These are phyloP conservation scores for Pichia sp. DNA, from an alignment of 1,139 yeast species.

Conservation along the genomic window DNA sequence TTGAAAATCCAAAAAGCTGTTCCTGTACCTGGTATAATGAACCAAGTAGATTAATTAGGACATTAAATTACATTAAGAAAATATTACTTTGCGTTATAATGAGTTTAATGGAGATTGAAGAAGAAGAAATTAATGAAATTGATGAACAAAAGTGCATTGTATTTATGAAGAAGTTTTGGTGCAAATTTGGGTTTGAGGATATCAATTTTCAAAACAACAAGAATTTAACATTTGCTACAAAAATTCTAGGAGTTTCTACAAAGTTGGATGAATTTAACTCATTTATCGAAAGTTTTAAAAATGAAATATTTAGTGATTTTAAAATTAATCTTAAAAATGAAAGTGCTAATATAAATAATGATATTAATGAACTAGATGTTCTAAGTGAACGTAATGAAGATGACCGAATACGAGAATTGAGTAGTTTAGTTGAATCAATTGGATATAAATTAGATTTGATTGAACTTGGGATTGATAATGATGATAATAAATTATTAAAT, in stretches of 20 bases:
- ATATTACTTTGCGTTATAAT: conserved; percentile 10
- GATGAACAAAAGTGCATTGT: neutral
- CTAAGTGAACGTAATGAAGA: conserved; percentile 22
- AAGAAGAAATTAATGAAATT: neutral
- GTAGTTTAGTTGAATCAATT: conserved; percentile 16
- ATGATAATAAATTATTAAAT: conserved; percentile 9
- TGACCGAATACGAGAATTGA: conserved; percentile 16
- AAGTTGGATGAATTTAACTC: conserved; percentile 8
- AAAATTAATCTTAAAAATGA: conserved; percentile 1
- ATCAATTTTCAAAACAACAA: neutral
- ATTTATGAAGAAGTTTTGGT: conserved; percentile 11
- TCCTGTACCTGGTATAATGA: conserved; percentile 12
- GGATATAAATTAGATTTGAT: conserved; percentile 18
- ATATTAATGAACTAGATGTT: conserved; percentile 8
- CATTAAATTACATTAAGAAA: conserved; percentile 7
- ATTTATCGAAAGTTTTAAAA: conserved; percentile 8
- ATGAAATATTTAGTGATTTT: neutral
- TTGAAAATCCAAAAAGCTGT: conserved; percentile 7
- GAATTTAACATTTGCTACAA: conserved; percentile 13
- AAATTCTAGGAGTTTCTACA: conserved; percentile 16
- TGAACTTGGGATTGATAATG: conserved; percentile 20
- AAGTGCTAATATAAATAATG: neutral
- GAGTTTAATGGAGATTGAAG: conserved; percentile 9
- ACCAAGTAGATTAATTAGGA: conserved; percentile 4
- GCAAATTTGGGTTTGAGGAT: conserved; percentile 7